Percentiles rank a stretch among this genome's conserved stretches.
Conservation (phyloP, 1,284 basidiomycete genomes). For the Puccinia polysora region DNA sequence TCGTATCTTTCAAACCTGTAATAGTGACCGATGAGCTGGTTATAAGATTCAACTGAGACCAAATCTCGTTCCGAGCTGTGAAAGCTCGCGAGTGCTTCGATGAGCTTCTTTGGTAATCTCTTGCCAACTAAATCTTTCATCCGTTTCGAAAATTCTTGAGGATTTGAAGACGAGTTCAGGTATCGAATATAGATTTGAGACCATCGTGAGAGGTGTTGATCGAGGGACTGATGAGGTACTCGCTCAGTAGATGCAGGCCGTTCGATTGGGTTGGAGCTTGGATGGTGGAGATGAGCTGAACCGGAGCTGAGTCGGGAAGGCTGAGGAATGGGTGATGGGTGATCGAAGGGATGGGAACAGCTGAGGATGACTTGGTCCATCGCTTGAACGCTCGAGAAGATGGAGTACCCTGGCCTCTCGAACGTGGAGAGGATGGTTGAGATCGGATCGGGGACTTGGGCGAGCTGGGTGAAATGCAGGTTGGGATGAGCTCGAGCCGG, state of each 20-base stretch:
- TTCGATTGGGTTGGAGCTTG: not conserved
- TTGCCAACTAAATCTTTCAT: conserved; percentile 21
- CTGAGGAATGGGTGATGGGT: too few species aligned
- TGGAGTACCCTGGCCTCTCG: too few species aligned
- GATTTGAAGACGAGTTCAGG: conserved; percentile 29
- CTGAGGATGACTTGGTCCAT: not conserved
- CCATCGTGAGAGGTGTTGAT: conserved; percentile 4
- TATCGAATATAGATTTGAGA: conserved; percentile 21
- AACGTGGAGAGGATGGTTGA: too few species aligned
- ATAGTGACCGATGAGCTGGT: conserved; percentile 23
- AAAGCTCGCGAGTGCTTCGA: conserved; percentile 4
- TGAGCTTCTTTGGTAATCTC: conserved; percentile 14
- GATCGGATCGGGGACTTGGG: too few species aligned
- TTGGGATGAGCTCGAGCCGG: too few species aligned
- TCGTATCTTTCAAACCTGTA: conserved; percentile 31
- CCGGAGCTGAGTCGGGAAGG: too few species aligned
- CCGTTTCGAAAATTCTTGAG: conserved; percentile 22
- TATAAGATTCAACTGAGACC: conserved; percentile 35
- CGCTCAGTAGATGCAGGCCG: too few species aligned
- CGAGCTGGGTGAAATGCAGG: too few species aligned
- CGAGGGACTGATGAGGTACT: too few species aligned
- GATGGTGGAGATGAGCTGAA: too few species aligned
- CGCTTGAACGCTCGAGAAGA: too few species aligned
- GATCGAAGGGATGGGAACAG: not conserved
- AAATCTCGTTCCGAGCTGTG: conserved; percentile 6